Evolutionary conservation across 2,329 filamentous ascomycete genomes (phyloP), one percentile per base, ranked within the genome.

Genomic region (Aspergillus felis): DNA sequence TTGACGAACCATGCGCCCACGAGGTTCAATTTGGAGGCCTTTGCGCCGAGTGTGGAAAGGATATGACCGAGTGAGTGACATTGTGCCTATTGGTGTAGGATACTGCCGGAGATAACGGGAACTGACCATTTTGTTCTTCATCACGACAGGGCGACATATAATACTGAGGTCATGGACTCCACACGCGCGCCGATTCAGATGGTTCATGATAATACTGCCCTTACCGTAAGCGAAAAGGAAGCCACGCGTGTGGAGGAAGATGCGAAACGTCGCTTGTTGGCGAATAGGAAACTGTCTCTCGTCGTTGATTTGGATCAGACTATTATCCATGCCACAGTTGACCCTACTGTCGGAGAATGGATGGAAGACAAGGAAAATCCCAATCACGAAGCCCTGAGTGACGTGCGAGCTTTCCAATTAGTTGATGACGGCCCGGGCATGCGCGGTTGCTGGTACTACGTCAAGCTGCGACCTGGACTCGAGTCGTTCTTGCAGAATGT

Each of bases 241-340:
- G 94, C 94, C 14, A 85, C 85, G 51, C 87, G 86, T 63, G 88
- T 90, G 57, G 93, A 97, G 75, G 87, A 92, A 70, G 89, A 96
- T 66, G 84, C 91, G 14, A 96, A 97, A 78, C 84, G 87, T 59
- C 87, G 93, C 22, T 81, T 99, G 46, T 80, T 99, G 47, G 82
- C 87, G 58, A 85, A 89, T 60, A 86, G 89, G 65, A 96, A 96
- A 77, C 83, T 99, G 48, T 96, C 90, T 49, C 82, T 99, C 48
- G 94, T 99, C 27, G 94, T 99, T 66, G 94, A 99, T 81, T 81
- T 99, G 55, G 94, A 99, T 72, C 93, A 97, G 79, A 99, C 94
- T 57, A 94, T 99, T 68, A 99, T 99, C 64, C 94, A 99, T 74
- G 94, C 94, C 27, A 96, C 92, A 61, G 95, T 97, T 68, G 94